Evolutionary conservation across 1,284 basidiomycete species (phyloP), one percentile per base, ranked within the genome.

Genomic region (Moesziomyces antarcticus): DNA sequence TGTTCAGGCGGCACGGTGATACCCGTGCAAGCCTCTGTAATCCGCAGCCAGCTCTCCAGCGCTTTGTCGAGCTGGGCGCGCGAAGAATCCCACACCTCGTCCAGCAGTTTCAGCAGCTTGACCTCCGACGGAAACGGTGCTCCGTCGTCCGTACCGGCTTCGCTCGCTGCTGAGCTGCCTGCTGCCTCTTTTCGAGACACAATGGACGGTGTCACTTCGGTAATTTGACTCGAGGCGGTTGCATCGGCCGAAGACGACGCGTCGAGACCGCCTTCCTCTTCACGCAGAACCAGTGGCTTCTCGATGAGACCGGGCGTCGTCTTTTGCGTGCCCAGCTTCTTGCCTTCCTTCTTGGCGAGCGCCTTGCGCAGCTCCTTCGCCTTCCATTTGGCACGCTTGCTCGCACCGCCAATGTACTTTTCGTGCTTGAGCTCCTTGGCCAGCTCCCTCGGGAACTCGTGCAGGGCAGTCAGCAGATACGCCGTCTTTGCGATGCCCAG

Each of bases 381-480:
- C 56, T 59, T 61, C 62, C 62, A 69, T 27, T 50, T 61, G n/a
- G 66, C 65, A 22, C 71, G 14, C 50, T 65, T 63, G 46, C 66
- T 73, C 2, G 66, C 51, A 1, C 71, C 71, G 14, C 66, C 71
- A 11, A 65, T 56, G 58, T 52, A 45, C 56, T 69, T 69, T n/a
- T 73, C 71, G 37, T 62, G 61, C 52, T 73, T 73, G 35, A 73
- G 47, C 37, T 73, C 51, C 50, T 56, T 57, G 8, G 66, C 66
- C 40, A 73, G 44, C 13, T 62, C 62, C 13, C 56, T 27, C 16
- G 71, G 71, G 37, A 73, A 73, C 14, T 65, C 62, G 14, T 46
- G 35, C 20, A 56, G 9, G 5, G 55, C 66, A 1, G 58, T 50
- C 10, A 68, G 49, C 2, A 73, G 45, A 35, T 73, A 73, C 5